Evolutionary conservation across 2,329 filamentous ascomycete genomes (phyloP).

Genomic region (Phialemoniopsis sp.): DNA sequence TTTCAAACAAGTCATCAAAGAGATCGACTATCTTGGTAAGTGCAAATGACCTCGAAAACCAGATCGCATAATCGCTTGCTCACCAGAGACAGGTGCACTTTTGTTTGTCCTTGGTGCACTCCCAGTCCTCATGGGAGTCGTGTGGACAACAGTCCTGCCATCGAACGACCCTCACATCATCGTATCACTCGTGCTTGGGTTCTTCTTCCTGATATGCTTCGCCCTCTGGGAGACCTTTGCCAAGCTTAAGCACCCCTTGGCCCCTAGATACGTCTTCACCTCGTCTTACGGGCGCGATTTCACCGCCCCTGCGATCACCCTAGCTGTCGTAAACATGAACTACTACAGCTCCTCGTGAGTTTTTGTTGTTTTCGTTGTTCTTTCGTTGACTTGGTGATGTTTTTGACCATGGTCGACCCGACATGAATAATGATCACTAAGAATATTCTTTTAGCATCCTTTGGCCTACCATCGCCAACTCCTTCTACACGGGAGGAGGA

Average conservation of each 20-base stretch:
- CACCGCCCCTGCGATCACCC: no score
- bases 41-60: not conserved
- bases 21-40: not conserved
- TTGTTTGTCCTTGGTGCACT: not conserved
- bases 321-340: no score
- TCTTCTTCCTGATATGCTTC: not conserved
- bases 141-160: not conserved
- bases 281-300: not conserved
- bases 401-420: no score
- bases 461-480: no score
- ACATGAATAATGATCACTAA: no score
- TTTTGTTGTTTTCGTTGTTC: no score
- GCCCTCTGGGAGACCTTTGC: not conserved
- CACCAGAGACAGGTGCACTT: no score
- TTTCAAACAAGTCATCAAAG: not conserved
- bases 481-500: no score
- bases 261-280: not conserved
- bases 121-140: constrained; percentile 1
- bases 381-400: no score
- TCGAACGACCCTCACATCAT: not conserved
- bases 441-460: no score
- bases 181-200: not conserved
- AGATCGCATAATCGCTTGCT: no score
- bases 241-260: not conserved
- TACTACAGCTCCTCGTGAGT: no score